Evolutionary conservation across 148 eudicot species (phyloP).

Genomic region (Spergularia marina): DNA sequence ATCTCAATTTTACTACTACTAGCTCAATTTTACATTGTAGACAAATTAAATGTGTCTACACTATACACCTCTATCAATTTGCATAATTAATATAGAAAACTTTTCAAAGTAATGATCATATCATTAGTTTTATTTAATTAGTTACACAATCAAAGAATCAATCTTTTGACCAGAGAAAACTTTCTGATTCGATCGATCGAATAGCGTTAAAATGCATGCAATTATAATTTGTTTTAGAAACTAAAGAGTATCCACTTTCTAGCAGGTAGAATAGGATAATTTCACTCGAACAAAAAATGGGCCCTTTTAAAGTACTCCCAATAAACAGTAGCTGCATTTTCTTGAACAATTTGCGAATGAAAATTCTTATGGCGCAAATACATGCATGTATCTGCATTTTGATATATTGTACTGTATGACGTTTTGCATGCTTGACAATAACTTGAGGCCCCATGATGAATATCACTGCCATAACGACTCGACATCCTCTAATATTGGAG

Average conservation of each 20-base stretch:
- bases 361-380: neutral
- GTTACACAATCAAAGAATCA: neutral
- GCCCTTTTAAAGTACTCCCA: neutral
- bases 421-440: neutral
- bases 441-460: neutral
- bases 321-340: neutral
- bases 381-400: neutral
- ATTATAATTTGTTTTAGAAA: neutral
- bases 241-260: constrained; percentile 2
- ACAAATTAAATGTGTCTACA: too few relatives aligned
- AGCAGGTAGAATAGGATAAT: neutral
- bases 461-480: neutral
- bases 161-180: constrained; percentile 1
- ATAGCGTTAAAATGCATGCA: constrained; percentile 5
- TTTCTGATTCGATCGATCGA: neutral
- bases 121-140: neutral
- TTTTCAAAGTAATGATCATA: constrained; percentile 7
- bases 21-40: too few relatives aligned
- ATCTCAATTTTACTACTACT: too few relatives aligned
- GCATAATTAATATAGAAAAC: neutral
- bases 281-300: neutral
- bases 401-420: constrained; percentile 4
- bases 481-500: neutral
- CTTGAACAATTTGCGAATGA: neutral
- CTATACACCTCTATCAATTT: too few relatives aligned